phyloP scores from a whole-genome alignment of 1,284 basidiomycete genomes.

The Austropuccinia psidii region DNA sequence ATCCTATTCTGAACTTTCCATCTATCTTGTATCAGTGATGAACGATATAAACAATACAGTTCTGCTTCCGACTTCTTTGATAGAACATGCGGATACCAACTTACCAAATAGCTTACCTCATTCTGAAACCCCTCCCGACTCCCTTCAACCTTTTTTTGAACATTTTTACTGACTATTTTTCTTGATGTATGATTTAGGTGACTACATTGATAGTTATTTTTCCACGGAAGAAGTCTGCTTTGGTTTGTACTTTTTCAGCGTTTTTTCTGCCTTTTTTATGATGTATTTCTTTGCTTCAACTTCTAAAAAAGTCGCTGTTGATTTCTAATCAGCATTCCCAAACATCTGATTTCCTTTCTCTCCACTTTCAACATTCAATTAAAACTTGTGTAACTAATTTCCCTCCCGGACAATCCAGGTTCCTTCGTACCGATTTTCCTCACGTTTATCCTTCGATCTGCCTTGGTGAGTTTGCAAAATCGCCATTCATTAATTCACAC shows the following conservation, averaged over 20 bases:
- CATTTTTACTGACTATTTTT: neutral
- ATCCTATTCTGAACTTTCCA: neutral
- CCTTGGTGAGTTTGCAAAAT: neutral
- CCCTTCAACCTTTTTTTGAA: too few relatives aligned
- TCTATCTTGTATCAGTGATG: slow-evolving; percentile 2
- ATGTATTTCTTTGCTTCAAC: too few relatives aligned
- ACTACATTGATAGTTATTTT: neutral
- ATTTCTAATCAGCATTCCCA: neutral
- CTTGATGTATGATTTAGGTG: neutral
- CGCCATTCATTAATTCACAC: too few relatives aligned
- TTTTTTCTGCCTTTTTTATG: neutral
- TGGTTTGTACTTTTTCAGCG: neutral
- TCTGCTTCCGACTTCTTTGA: slow-evolving; percentile 24
- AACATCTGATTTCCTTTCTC: slow-evolving; percentile 1
- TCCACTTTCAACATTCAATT: too few relatives aligned
- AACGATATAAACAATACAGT: slow-evolving; percentile 4
- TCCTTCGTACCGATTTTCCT: neutral
- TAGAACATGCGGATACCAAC: slow-evolving; percentile 21
- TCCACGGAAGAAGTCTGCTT: neutral
- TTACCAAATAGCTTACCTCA: slow-evolving; percentile 25
- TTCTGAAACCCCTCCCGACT: neutral
- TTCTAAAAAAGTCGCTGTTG: too few relatives aligned
- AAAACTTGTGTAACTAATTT: too few relatives aligned
- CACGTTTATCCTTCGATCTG: neutral
- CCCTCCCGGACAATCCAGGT: neutral